Evolutionary conservation across 306 rosid species (phyloP), one percentile per base, ranked within the genome.

Genomic region (Macrotyloma uniflorum): DNA sequence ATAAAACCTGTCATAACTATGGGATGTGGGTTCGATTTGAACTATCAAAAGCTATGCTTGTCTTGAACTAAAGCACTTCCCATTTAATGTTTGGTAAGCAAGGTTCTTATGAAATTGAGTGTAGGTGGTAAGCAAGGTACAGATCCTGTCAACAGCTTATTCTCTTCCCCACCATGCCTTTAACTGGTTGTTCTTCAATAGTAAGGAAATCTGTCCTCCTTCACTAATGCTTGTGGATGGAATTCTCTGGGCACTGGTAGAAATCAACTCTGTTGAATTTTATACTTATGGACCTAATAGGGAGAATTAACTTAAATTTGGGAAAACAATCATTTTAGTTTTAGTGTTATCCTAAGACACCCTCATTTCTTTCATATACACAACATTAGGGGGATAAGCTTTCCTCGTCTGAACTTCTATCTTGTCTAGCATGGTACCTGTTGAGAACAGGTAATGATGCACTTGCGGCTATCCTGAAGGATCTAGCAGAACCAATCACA

Each of bases 381-480:
- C 79, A 70, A 10, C 7, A 81, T 84, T 84, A 94, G 0, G 98
- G 91, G 6, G 99, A 95, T 79, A 80, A 91, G 81, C 98, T 93
- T 77, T 93, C 99, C 28, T 95, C 99, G 54, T 87, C 99, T 20
- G 99, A 95, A 79, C 96, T 91, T 82, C 59, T 80, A 61, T 87
- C 93, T 42, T 91, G 98, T 82, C 89, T 88, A 73, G 88, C 82
- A 71, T 79, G 92, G 78, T 91, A 95, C 85, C 93, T 86, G 86
- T 79, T 91, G 79, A 95, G 99, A 80, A 95, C 99, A 1, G 99
- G 99, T 76, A 93, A 77, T 19, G 98, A 90, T 83, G 97, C 99
- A 55, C 87, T 90, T 5, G 98, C 82, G 0, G 99, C 89, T 80
- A 95, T 95, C 67, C 99, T 87, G 80, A 95, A 95, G 54, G 99